These are phyloP conservation scores for Omphalotus guepiniiformis DNA, from an alignment of 768 basidiomycete species.

Conservation along the genomic window DNA sequence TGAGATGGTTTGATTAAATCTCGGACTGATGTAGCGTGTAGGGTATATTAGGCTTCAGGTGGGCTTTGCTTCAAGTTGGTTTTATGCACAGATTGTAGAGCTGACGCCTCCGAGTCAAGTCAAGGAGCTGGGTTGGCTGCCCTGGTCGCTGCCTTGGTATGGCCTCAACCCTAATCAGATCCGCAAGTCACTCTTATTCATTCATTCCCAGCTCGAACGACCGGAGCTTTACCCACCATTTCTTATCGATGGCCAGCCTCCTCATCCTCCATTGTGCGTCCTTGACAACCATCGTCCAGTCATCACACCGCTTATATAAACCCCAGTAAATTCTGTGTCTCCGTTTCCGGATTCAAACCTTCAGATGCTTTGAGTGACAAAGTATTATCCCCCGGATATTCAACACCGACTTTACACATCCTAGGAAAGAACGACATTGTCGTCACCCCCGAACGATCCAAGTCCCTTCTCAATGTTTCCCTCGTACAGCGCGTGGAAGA, in stretches of 20 bases:
- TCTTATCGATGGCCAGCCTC: constrained; percentile 56
- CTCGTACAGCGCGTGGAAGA: constrained; percentile 59
- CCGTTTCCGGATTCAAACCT: constrained; percentile 69
- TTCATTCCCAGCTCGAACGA: constrained; percentile 42
- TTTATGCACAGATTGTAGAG: no score
- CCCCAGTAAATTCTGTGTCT: constrained; percentile 63
- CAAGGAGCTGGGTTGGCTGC: constrained; percentile 80
- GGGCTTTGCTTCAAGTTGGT: constrained; percentile 6
- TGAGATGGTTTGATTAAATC: constrained; percentile 9
- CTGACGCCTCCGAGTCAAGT: no score
- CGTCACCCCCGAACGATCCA: constrained; percentile 66
- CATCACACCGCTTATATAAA: background rate
- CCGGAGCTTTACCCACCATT: constrained; percentile 54
- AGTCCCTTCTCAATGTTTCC: constrained; percentile 50
- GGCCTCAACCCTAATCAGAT: background rate
- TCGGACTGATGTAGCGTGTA: constrained; percentile 20
- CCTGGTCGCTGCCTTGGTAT: constrained; percentile 62
- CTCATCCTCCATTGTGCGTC: constrained; percentile 72
- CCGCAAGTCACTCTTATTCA: background rate
- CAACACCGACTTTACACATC: constrained; percentile 75
- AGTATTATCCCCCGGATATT: constrained; percentile 48
- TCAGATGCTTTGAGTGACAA: constrained; percentile 42
- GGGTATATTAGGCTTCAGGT: constrained; percentile 85
- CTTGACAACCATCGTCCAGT: background rate
- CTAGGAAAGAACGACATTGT: constrained; percentile 76